Percentiles rank a stretch among this genome's conserved stretches.
phyloP scores from a whole-genome alignment of 192 early-diverging fungal species.

The Radiomyces spectabilis region DNA sequence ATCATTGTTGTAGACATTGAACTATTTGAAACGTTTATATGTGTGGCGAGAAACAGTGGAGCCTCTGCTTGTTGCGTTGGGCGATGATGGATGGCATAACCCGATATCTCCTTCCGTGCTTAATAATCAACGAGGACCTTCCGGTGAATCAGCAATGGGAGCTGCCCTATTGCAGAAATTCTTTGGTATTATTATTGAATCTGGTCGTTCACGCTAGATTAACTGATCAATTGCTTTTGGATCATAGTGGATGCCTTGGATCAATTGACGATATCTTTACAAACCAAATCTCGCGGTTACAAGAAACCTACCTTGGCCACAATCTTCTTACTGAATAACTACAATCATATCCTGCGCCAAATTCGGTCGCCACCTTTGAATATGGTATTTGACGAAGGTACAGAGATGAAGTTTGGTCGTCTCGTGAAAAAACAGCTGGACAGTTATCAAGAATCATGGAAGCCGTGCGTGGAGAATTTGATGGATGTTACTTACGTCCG shows the following conservation, averaged over 20 bases:
- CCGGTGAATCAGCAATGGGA: constrained; percentile 7
- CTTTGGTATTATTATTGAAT: too few relatives aligned
- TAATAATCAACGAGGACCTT: neutral
- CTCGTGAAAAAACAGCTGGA: constrained; percentile 43
- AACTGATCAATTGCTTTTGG: neutral
- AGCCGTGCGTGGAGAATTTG: constrained; percentile 60
- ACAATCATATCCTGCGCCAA: constrained; percentile 62
- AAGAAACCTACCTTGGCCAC: constrained; percentile 56
- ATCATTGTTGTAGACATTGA: constrained; percentile 38
- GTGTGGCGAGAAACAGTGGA: constrained; percentile 49
- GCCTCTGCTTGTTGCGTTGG: constrained; percentile 39
- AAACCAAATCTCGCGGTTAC: constrained; percentile 62
- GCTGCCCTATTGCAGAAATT: constrained; percentile 16
- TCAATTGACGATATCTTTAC: constrained; percentile 49
- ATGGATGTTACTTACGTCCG: constrained; percentile 67
- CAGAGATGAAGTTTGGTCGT: constrained; percentile 43
- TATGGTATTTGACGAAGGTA: constrained; percentile 37
- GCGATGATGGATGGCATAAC: constrained; percentile 51
- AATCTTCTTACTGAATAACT: constrained; percentile 83
- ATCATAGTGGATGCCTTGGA: constrained; percentile 46
- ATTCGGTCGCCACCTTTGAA: constrained; percentile 46
- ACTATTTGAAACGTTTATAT: constrained; percentile 52
- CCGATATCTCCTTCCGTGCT: constrained; percentile 3
- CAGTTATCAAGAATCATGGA: constrained; percentile 62
- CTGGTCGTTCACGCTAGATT: too few relatives aligned